Percentiles rank a stretch among this genome's conserved stretches.
Evolutionary conservation across 2,329 filamentous ascomycete species (phyloP).

Genomic region (Venturia carpophila): DNA sequence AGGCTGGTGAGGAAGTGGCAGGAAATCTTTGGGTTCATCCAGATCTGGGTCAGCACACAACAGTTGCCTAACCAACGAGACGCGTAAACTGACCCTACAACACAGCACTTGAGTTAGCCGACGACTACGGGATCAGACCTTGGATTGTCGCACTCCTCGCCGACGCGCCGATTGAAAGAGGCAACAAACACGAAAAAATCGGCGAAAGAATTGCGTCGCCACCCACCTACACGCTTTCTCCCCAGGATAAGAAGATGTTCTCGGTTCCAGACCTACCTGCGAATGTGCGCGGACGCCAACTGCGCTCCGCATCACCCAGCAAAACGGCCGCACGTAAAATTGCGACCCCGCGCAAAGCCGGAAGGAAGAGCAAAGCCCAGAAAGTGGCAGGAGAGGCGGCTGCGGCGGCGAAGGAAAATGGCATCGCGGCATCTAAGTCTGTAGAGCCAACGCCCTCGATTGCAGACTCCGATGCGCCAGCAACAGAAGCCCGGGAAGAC

Average conservation of each 20-base stretch:
- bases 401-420: conserved; percentile 33
- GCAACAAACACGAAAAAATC: conserved; percentile 50
- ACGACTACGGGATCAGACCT: conserved; percentile 74
- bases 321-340: conserved; percentile 47
- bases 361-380: conserved; percentile 19
- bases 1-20: conserved; percentile 89
- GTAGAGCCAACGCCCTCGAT: conserved; percentile 15
- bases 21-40: conserved; percentile 96
- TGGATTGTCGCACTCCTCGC: conserved; percentile 95
- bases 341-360: conserved; percentile 32
- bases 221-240: conserved; percentile 62
- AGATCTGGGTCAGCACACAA: conserved; percentile 47
- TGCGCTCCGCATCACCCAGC: conserved; percentile 52
- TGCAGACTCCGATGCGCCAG: neutral
- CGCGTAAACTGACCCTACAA: conserved; percentile 16
- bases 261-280: conserved; percentile 22
- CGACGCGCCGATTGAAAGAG: conserved; percentile 66
- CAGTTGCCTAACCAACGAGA: neutral
- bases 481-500: neutral
- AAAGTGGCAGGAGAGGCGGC: conserved; percentile 28
- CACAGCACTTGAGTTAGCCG: conserved; percentile 69
- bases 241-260: conserved; percentile 27
- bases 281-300: conserved; percentile 43
- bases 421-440: conserved; percentile 20
- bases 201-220: conserved; percentile 61